These are phyloP conservation scores for Tolypocladium pustulatum DNA, from an alignment of 2,329 filamentous ascomycete species.

Conservation along the genomic window DNA sequence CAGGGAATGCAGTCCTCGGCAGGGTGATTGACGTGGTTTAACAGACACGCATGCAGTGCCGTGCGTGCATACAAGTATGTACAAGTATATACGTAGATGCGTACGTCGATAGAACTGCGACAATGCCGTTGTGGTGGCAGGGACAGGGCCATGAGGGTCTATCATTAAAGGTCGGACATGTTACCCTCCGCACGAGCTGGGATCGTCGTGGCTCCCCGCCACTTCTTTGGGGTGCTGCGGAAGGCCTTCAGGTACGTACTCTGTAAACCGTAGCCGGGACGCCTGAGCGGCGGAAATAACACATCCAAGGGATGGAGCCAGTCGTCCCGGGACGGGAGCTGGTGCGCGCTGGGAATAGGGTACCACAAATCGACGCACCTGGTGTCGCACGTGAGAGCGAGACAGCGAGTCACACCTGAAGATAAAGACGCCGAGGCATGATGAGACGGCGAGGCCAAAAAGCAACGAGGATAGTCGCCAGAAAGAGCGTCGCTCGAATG, in stretches of 20 bases:
- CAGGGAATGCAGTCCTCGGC: conserved; percentile 2
- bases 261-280: neutral
- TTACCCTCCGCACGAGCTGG: neutral
- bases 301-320: neutral
- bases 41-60: conserved; percentile 1
- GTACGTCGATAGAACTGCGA: neutral
- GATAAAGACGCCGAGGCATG: neutral
- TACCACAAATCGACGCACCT: neutral
- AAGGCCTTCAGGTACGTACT: neutral
- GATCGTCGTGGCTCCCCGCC: neutral
- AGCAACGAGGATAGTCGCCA: neutral
- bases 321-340: neutral
- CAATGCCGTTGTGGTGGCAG: neutral
- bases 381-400: neutral
- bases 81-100: neutral
- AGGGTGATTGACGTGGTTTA: neutral
- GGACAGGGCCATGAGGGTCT: neutral
- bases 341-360: neutral
- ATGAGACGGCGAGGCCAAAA: neutral
- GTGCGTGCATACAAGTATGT: neutral
- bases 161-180: too few relatives aligned
- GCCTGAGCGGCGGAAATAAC: neutral
- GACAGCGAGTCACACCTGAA: neutral
- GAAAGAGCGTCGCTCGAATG: neutral
- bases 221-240: neutral